A percentile compares a stretch with the other conserved stretches of the same genome.
Conservation (phyloP, 73 alveolate genomes). For the Tetrahymena malaccensis region DNA sequence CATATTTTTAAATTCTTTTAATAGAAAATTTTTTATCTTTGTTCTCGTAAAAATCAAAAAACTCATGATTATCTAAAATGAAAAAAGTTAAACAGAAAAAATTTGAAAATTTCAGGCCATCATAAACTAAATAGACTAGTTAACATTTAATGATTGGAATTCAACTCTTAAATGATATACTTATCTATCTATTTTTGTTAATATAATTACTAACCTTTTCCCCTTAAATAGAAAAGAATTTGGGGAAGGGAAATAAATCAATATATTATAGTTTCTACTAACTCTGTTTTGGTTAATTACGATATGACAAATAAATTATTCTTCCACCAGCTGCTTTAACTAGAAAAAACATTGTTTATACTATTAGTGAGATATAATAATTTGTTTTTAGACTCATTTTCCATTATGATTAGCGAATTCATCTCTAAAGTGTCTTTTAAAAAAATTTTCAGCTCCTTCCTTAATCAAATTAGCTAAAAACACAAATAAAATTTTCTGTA, state of each 20-base stretch:
- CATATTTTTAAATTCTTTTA: too few relatives aligned
- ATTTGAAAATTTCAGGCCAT: neutral
- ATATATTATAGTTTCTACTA: neutral
- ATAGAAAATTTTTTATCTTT: neutral
- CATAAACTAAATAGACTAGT: neutral
- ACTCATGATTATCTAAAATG: neutral
- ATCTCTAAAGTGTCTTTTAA: neutral
- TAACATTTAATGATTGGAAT: neutral
- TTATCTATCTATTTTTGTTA: neutral
- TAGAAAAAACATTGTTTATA: neutral
- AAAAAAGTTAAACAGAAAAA: too few relatives aligned
- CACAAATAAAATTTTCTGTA: too few relatives aligned
- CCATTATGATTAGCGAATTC: neutral
- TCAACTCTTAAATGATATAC: neutral
- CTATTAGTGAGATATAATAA: neutral
- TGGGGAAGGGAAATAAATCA: neutral
- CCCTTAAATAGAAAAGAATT: neutral
- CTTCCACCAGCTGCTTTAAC: neutral
- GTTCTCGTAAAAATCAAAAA: neutral
- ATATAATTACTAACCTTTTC: neutral
- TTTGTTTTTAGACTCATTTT: neutral
- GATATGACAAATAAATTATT: neutral
- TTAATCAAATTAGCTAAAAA: neutral
- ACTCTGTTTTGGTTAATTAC: neutral
- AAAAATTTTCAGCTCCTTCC: neutral